phyloP scores from a whole-genome alignment of 306 rosid species.

The Canavalia gladiata region DNA sequence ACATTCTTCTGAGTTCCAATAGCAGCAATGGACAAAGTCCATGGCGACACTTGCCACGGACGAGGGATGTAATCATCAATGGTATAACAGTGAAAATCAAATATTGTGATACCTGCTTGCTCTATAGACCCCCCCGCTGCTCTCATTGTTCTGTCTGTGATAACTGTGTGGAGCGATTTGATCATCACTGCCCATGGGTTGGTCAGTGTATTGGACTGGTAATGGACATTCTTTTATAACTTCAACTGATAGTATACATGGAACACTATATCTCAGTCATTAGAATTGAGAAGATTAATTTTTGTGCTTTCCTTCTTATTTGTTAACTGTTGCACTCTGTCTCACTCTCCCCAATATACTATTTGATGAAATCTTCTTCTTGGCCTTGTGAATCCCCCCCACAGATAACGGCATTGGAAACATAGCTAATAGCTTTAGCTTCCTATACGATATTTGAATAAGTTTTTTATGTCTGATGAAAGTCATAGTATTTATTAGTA shows the following conservation, averaged over 20 bases:
- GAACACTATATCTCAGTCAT: background rate
- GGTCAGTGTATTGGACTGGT: constrained; percentile 92
- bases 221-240: constrained; percentile 41
- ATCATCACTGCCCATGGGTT: constrained; percentile 96
- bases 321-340: constrained; percentile 10
- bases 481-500: background rate
- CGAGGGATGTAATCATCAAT: constrained; percentile 68
- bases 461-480: background rate
- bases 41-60: constrained; percentile 55
- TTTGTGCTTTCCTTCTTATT: constrained; percentile 7
- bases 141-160: constrained; percentile 86
- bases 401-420: background rate
- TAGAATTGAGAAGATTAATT: constrained; percentile 3
- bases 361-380: constrained; percentile 7
- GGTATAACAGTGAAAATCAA: constrained; percentile 65
- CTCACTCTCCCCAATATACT: background rate
- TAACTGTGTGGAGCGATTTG: constrained; percentile 84
- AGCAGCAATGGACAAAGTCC: constrained; percentile 54
- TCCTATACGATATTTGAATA: constrained; percentile 10
- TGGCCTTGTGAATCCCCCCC: background rate
- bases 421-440: background rate
- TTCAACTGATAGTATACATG: background rate
- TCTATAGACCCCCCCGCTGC: constrained; percentile 83
- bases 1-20: constrained; percentile 45
- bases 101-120: constrained; percentile 80